A percentile compares a stretch with the other conserved stretches of the same genome.
These are phyloP conservation scores for Zymoseptoria pseudotritici DNA, from an alignment of 2,329 filamentous ascomycete species.

Conservation along the genomic window DNA sequence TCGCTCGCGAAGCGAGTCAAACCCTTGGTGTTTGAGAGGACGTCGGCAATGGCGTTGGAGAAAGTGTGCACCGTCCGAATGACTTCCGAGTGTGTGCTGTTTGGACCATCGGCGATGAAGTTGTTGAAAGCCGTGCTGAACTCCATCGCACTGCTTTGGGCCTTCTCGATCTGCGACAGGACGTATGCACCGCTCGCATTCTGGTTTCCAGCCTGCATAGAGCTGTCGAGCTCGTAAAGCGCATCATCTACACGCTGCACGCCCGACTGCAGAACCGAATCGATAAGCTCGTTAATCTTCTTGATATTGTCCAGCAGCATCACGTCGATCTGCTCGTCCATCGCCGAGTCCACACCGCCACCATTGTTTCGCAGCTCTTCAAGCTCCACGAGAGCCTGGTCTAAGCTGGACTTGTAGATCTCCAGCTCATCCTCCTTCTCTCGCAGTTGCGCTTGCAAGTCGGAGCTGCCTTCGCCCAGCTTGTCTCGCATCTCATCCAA, in stretches of 20 bases:
- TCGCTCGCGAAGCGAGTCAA: constrained; percentile 86
- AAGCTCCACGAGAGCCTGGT: constrained; percentile 86
- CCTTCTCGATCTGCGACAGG: constrained; percentile 94
- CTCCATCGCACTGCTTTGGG: constrained; percentile 86
- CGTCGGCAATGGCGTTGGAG: constrained; percentile 82
- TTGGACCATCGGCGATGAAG: constrained; percentile 93
- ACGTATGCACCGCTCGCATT: constrained; percentile 93
- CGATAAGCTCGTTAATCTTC: constrained; percentile 96
- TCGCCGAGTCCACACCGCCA: constrained; percentile 63
- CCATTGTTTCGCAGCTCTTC: constrained; percentile 66
- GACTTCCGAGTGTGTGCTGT: constrained; percentile 76
- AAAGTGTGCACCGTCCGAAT: constrained; percentile 91
- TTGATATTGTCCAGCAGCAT: constrained; percentile 77
- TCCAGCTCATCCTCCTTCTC: constrained; percentile 98
- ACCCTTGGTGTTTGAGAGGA: constrained; percentile 94
- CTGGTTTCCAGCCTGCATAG: constrained; percentile 97
- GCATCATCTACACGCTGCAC: constrained; percentile 93
- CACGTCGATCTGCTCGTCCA: constrained; percentile 86
- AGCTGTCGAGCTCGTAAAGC: constrained; percentile 92
- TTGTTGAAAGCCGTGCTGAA: constrained; percentile 98
- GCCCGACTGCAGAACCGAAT: constrained; percentile 88
- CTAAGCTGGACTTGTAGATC: constrained; percentile 96
- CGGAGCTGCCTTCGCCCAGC: constrained; percentile 70
- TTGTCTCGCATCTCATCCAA: constrained; percentile 77
- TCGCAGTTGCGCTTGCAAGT: constrained; percentile 74